phyloP scores from a whole-genome alignment of 495 filamentous ascomycete species.

The Entonaema liquescens region DNA sequence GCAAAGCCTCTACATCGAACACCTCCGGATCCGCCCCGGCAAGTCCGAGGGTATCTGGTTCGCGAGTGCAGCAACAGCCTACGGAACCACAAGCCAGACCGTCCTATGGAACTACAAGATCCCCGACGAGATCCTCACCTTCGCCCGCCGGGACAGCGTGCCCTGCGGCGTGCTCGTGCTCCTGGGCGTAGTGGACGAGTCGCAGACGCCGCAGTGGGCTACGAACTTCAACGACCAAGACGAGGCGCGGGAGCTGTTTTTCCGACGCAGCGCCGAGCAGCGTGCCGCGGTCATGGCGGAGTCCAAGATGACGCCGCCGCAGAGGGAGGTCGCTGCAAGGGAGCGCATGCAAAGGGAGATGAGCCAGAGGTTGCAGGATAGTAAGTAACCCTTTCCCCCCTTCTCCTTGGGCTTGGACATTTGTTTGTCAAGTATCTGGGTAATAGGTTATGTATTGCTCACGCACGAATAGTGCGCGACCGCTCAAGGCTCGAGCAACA shows the following conservation, averaged over 20 bases:
- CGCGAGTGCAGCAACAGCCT: conserved; percentile 62
- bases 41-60: conserved; percentile 65
- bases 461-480: conserved; percentile 46
- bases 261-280: conserved; percentile 51
- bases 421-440: no score
- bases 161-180: conserved; percentile 71
- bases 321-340: conserved; percentile 53
- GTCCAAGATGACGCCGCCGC: conserved; percentile 53
- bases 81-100: conserved; percentile 60
- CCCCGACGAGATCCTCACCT: conserved; percentile 59
- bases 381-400: no score
- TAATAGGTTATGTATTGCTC: neutral
- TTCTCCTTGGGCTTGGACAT: no score
- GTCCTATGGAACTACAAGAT: conserved; percentile 70
- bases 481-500: conserved; percentile 48
- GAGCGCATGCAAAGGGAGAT: conserved; percentile 50
- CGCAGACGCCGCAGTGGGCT: conserved; percentile 65
- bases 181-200: conserved; percentile 59
- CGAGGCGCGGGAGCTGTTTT: conserved; percentile 51
- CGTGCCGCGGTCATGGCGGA: conserved; percentile 55
- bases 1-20: conserved; percentile 53
- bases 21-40: conserved; percentile 46
- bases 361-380: conserved; percentile 51
- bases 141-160: conserved; percentile 62
- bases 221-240: conserved; percentile 52